Percentiles rank a stretch among this genome's conserved stretches.
Evolutionary conservation across 345 rosid species (phyloP).

Genomic region (Linum lewisii): DNA sequence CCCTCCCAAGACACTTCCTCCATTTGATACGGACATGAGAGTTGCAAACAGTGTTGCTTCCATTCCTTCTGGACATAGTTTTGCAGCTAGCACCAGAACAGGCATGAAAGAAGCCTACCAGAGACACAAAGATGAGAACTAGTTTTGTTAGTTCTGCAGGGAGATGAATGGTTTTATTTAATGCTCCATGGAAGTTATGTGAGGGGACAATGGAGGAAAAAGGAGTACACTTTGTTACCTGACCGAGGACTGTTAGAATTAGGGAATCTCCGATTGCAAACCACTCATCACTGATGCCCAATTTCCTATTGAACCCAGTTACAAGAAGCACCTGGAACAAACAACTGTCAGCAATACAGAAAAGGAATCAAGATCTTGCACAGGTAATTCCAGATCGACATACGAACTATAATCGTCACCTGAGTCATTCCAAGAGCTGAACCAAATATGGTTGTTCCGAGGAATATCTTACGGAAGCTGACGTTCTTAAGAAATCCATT

Average conservation of each 20-base stretch:
- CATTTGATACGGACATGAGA: constrained; percentile 89
- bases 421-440: constrained; percentile 93
- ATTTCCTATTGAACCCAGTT: constrained; percentile 61
- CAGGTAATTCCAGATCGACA: not conserved
- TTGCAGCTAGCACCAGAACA: constrained; percentile 85
- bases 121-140: not conserved
- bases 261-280: constrained; percentile 94
- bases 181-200: too few species aligned
- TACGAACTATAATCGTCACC: constrained; percentile 30
- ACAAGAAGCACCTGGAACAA: constrained; percentile 71
- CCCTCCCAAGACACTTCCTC: constrained; percentile 86
- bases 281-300: constrained; percentile 93
- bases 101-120: constrained; percentile 95
- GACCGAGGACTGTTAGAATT: constrained; percentile 79
- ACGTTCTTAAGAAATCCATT: constrained; percentile 87
- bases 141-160: not conserved
- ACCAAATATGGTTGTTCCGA: constrained; percentile 61
- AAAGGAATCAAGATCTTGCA: not conserved
- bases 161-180: too few species aligned
- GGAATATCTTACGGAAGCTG: constrained; percentile 68
- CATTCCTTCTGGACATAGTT: constrained; percentile 94
- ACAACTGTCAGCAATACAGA: not conserved
- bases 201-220: not conserved
- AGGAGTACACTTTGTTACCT: constrained; percentile 33
- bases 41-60: constrained; percentile 96